Base-by-base conservation (phyloP, 768 basidiomycete species). In the Tulasnella sp. region DNA sequence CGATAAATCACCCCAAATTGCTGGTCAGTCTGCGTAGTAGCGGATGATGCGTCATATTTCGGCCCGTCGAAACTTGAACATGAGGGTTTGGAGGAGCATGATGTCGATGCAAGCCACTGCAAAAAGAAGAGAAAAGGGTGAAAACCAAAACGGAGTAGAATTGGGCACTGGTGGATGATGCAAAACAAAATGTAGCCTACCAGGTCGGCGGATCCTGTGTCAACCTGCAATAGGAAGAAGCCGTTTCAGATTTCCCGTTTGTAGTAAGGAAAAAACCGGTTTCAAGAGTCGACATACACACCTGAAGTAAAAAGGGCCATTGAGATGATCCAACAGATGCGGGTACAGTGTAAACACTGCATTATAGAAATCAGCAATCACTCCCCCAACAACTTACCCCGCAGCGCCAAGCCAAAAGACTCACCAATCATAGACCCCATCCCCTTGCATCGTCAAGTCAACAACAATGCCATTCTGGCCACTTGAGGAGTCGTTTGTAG, bases 201-300 rank as follows among this genome's bases (percentile, higher is more conserved):
- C 24, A 88, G 74, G 71, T 91, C 88, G 0, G 86, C 86, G 0
- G 88, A 89, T 27, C 88, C 88, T 0, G 85, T 87, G 65, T 91
- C 88, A 38, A 90, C 77, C 67, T 88, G 86, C 1, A 89, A 4
- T 78, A 24, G 53, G 8, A 10, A 3, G 1, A 43, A 43, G 24
- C n/a, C 1, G 53, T n/a, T n/a, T n/a, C n/a, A n/a, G 50, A 51
- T 21, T 51, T 51, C 29, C 27, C 27, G 7, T 34, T 9, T 51
- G 5, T 21, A 29, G 23, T 34, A 8, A 24, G n/a, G 38, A 52
- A 19, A 52, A 24, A 3, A 17, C 30, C 19, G 4, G 10, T 7
- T 9, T 3, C 27, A 43, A 17, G 27, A n/a, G 4, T 15, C 15
- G 44, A 1, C 13, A 5, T 27, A 45, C 24, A 27, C 21, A 58